Percentiles rank a stretch among this genome's conserved stretches.
phyloP scores from a whole-genome alignment of 768 basidiomycete species.

The Gymnopilus dilepis region DNA sequence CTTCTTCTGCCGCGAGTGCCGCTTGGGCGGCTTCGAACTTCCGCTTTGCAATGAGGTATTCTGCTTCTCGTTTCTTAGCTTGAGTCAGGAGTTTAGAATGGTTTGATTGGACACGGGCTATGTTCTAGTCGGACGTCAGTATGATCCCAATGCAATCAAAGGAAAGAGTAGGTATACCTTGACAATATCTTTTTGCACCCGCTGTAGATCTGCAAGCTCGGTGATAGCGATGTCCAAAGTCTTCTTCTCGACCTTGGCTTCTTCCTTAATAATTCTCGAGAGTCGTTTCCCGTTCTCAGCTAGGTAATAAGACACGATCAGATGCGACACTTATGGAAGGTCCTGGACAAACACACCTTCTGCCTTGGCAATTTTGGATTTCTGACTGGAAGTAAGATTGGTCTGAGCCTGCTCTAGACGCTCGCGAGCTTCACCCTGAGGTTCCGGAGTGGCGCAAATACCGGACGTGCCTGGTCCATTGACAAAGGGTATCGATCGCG shows the following conservation, averaged over 20 bases:
- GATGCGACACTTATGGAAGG: not conserved
- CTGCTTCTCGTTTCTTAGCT: conserved; percentile 69
- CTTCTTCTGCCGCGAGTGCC: conserved; percentile 50
- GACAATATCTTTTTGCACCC: conserved; percentile 69
- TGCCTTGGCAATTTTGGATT: conserved; percentile 51
- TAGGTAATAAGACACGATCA: conserved; percentile 28
- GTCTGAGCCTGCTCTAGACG: conserved; percentile 55
- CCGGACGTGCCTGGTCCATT: conserved; percentile 60
- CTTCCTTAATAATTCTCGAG: conserved; percentile 72
- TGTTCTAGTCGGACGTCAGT: conserved; percentile 45
- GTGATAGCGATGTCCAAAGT: conserved; percentile 64
- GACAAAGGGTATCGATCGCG: conserved; percentile 49
- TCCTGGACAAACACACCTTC: conserved; percentile 48
- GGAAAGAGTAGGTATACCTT: conserved; percentile 49
- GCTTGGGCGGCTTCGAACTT: conserved; percentile 59
- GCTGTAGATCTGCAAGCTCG: conserved; percentile 71
- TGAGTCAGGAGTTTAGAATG: conserved; percentile 58
- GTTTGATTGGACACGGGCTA: conserved; percentile 57
- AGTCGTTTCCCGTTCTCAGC: conserved; percentile 64
- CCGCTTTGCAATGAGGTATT: conserved; percentile 64
- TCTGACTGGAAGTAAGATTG: conserved; percentile 54
- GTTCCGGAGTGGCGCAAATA: conserved; percentile 46
- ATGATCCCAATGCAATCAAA: not conserved
- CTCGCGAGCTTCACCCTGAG: conserved; percentile 43
- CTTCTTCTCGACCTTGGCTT: conserved; percentile 70